phyloP scores from a whole-genome alignment of 2,329 filamentous ascomycete species.

The Xylariaceae sp. region DNA sequence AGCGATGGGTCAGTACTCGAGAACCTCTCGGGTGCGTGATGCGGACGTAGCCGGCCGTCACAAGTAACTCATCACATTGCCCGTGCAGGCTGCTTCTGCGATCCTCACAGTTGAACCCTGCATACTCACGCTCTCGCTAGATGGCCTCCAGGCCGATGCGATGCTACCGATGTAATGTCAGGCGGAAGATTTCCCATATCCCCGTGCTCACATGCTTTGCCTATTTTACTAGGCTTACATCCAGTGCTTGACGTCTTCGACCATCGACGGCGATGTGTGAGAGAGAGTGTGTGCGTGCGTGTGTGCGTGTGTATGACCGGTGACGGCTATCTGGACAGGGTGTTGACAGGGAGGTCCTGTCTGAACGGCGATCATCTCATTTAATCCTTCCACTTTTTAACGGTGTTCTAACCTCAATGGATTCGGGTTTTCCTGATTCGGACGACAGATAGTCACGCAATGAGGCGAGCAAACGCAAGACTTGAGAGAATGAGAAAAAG shows the following conservation, averaged over 20 bases:
- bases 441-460: too few relatives aligned
- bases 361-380: conserved; percentile 1
- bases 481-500: too few relatives aligned
- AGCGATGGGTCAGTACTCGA: neutral
- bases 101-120: neutral
- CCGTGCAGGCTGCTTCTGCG: neutral
- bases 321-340: conserved; percentile 11
- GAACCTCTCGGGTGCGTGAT: conserved; percentile 1
- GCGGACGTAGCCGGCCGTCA: conserved; percentile 1
- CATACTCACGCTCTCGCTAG: neutral
- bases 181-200: too few relatives aligned
- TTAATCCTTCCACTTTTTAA: conserved; percentile 2
- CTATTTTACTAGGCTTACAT: too few relatives aligned
- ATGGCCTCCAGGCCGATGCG: neutral
- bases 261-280: too few relatives aligned
- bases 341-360: conserved; percentile 4
- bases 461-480: too few relatives aligned
- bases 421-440: neutral
- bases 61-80: neutral
- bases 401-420: neutral
- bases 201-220: neutral
- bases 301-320: too few relatives aligned
- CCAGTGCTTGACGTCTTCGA: too few relatives aligned
- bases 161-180: neutral
- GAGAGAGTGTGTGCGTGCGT: too few relatives aligned